These are phyloP conservation scores for Vicia villosa DNA, from an alignment of 306 rosid species.

Conservation along the genomic window DNA sequence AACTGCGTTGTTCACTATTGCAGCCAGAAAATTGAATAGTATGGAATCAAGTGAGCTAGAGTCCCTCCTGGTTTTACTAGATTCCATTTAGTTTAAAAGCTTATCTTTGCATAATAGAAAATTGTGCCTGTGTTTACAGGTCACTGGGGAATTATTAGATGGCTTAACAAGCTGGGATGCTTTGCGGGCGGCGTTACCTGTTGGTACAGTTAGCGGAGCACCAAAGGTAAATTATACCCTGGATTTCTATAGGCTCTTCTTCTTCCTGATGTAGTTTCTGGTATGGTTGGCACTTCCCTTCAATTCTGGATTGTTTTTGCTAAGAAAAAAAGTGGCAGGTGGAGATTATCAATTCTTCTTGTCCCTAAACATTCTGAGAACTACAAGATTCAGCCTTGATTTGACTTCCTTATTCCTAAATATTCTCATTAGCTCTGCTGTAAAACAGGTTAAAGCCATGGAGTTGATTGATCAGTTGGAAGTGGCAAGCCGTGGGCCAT, in stretches of 20 bases:
- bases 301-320: constrained; percentile 2
- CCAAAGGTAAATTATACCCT: constrained; percentile 67
- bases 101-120: constrained; percentile 18
- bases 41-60: constrained; percentile 14
- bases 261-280: constrained; percentile 7
- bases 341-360: neutral
- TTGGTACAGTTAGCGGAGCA: constrained; percentile 99
- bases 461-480: constrained; percentile 94
- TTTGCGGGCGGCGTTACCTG: constrained; percentile 86
- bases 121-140: constrained; percentile 50
- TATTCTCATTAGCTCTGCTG: constrained; percentile 32
- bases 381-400: constrained; percentile 9
- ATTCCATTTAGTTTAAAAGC: constrained; percentile 20
- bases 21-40: constrained; percentile 7
- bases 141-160: constrained; percentile 84
- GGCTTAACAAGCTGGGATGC: constrained; percentile 88
- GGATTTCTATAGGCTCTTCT: neutral
- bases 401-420: constrained; percentile 9
- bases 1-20: neutral
- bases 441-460: constrained; percentile 93
- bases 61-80: constrained; percentile 26
- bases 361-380: neutral
- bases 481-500: constrained; percentile 89
- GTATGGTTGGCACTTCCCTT: constrained; percentile 12
- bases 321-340: neutral